Evolutionary conservation across 768 basidiomycete genomes (phyloP), one percentile per base, ranked within the genome.

Genomic region (Leccinum longicurvipes): DNA sequence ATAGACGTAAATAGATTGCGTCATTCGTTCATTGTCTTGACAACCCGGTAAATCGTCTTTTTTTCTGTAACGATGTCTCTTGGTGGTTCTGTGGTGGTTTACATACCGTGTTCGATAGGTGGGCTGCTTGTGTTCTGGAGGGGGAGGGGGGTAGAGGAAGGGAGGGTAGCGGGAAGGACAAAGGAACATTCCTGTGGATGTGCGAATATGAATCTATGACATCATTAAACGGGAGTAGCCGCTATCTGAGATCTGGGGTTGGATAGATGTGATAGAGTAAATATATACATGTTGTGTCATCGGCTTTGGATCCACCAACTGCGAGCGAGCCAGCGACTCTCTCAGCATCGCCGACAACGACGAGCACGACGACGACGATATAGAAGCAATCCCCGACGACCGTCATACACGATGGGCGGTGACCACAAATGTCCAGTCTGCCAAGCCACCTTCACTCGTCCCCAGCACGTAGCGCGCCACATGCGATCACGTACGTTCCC

Each of bases 371-470:
- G 11, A 39, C 55, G 5, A 14, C 36, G 6, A 28, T 8, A 8
- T 29, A 29, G 28, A 36, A 36, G 4, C n/a, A n/a, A 29, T 2
- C 15, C 10, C 7, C 54, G 17, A 47, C 34, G 19, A 49, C 41
- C 0, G 55, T 6, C 6, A 51, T 29, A 44, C 24, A 63, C 54
- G 27, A 90, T 90, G 88, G 89, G 80, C 57, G 88, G 88, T 34
- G 88, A 90, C 73, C 87, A 90, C 79, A 88, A 87, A 71, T 93
- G 91, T 69, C 85, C 91, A 17, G 90, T 93, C 12, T 93, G 91
- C 70, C 82, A 87, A 60, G 87, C 91, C 0, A 91, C 90, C 0
- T 93, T 93, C 62, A 93, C 91, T 23, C 81, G 91, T 51, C 91
- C 91, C 27, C 91, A 93, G 65, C 91, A 93, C 82, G 91, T 93